Percentiles rank a stretch among this genome's conserved stretches.
Conservation (phyloP, 345 rosid species). For the Brassica rapa region DNA sequence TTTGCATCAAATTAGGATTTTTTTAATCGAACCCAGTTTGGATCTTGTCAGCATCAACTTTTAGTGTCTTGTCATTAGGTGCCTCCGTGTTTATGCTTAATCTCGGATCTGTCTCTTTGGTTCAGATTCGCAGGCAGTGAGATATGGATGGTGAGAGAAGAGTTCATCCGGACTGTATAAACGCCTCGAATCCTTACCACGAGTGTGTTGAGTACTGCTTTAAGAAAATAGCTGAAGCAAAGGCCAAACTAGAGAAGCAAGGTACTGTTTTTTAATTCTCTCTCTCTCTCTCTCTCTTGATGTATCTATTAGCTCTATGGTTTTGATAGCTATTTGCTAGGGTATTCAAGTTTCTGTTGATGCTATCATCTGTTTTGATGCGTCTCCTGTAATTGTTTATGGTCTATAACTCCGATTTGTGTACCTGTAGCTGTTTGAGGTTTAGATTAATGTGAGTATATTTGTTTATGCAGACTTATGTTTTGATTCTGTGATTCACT, state of each 20-base stretch:
- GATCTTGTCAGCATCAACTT: neutral
- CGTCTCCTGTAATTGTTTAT: neutral
- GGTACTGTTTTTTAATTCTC: conserved; percentile 22
- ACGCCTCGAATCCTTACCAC: conserved; percentile 74
- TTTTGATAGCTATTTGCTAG: conserved; percentile 6
- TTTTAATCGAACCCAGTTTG: neutral
- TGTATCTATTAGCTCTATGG: neutral
- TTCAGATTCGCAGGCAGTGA: neutral
- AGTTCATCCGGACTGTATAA: conserved; percentile 68
- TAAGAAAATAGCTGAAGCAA: conserved; percentile 66
- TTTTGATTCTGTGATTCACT: neutral
- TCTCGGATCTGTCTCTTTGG: neutral
- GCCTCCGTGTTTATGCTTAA: neutral
- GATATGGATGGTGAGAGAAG: conserved; percentile 52
- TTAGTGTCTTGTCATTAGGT: neutral
- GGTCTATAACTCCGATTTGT: neutral
- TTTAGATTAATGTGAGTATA: neutral
- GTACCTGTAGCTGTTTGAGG: neutral
- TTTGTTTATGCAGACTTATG: neutral
- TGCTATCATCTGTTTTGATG: conserved; percentile 3
- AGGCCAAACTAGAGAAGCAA: conserved; percentile 42
- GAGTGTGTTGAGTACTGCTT: conserved; percentile 86
- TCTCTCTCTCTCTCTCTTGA: neutral
- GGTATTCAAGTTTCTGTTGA: neutral
- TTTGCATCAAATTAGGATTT: neutral